Evolutionary conservation across 129 eudicot genomes (phyloP).

Genomic region (Helianthus tuberosus): DNA sequence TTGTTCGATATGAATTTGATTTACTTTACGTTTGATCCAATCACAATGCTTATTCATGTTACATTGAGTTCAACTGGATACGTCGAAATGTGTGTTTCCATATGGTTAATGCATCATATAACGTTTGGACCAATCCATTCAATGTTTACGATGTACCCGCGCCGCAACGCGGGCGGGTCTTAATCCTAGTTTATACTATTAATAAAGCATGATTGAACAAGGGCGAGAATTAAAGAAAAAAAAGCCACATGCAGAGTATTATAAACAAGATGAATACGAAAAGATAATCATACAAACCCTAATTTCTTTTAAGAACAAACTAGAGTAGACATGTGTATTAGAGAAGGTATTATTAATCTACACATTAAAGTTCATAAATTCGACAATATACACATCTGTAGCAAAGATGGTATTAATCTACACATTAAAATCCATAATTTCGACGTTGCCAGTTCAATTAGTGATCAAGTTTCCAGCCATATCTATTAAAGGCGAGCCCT

Average conservation of each 20-base stretch:
- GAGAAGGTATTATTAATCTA: neutral
- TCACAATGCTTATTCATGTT: too few relatives aligned
- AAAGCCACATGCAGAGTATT: neutral
- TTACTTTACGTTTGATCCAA: too few relatives aligned
- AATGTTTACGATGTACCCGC: too few relatives aligned
- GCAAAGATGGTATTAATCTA: neutral
- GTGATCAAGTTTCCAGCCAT: neutral
- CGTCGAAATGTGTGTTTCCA: too few relatives aligned
- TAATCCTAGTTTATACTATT: too few relatives aligned
- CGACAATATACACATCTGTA: neutral
- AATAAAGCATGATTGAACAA: conserved; percentile 12
- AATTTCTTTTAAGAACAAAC: conserved; percentile 14
- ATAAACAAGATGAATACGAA: conserved; percentile 1
- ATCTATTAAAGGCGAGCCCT: conserved; percentile 8
- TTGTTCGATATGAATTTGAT: too few relatives aligned
- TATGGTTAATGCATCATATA: too few relatives aligned
- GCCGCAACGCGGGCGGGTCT: too few relatives aligned
- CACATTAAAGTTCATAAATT: conserved; percentile 1
- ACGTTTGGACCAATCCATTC: too few relatives aligned
- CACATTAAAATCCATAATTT: conserved; percentile 1
- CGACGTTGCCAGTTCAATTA: neutral
- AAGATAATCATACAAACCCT: conserved; percentile 5
- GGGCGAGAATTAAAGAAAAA: neutral
- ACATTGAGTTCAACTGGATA: too few relatives aligned
- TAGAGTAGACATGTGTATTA: neutral